Evolutionary conservation across 768 basidiomycete species (phyloP), one percentile per base, ranked within the genome.

Genomic region (Imleria badia): DNA sequence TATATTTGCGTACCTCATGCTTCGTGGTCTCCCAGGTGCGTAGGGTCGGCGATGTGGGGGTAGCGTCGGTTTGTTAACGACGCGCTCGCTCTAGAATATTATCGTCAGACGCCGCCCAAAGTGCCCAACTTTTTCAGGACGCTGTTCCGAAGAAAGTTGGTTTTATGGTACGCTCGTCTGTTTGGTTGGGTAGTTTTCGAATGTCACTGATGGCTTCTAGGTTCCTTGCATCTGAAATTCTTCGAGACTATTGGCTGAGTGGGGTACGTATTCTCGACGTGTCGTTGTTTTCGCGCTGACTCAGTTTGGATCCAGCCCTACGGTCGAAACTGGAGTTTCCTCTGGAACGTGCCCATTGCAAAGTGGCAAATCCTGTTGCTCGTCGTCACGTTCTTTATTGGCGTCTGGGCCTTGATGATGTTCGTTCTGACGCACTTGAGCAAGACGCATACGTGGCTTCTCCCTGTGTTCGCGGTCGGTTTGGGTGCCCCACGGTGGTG

Each of bases 401-500:
- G 83, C 51, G 82, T 97, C 40, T 97, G 94, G 94, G 90, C 80
- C 9, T 61, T 80, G 4, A 76, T 90, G 76, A 74, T 97, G 66
- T 65, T 79, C 49, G 73, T 94, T 52, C 78, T 97, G 65, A 96
- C 86, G 9, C 80, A 87, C 66, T 87, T 94, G 74, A 90, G 89
- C 65, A 96, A 95, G 72, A 90, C 91, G 12, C 94, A 97, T 67
- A 97, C 94, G 10, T 97, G 94, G 94, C 76, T 97, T 19, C 75
- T 97, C 38, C 92, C 94, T 43, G 91, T 97, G 9, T 97, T 97
- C 65, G 94, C 94, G 8, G 93, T 97, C 45, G 94, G 94, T 65
- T 81, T 97, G 50, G 94, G 94, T 41, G 91, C 92, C 29, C 94
- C 94, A 12, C 75, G 91, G 65, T 97, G 94, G 94, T 96, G 94